Conservation (phyloP, 1,284 basidiomycete genomes). For the Ustilago loliicola region DNA sequence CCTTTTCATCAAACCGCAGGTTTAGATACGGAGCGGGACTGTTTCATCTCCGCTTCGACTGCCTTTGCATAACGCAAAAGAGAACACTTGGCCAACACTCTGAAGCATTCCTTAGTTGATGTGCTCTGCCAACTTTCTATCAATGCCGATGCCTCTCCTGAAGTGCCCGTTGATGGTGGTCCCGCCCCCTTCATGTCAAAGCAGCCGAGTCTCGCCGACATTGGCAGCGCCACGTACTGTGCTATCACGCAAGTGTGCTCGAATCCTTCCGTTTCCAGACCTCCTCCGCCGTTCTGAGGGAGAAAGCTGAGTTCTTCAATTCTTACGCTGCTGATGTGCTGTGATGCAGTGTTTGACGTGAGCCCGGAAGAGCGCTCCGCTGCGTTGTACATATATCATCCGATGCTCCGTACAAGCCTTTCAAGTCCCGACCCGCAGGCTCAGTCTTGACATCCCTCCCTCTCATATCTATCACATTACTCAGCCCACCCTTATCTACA, state of each 20-base stretch:
- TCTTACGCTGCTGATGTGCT: background rate
- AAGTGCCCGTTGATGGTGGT: background rate
- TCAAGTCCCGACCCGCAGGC: slow-evolving; percentile 44
- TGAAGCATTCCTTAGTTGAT: slow-evolving; percentile 1
- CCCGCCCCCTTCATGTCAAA: background rate
- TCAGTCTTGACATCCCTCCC: background rate
- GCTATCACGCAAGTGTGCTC: background rate
- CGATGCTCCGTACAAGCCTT: background rate
- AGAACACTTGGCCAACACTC: background rate
- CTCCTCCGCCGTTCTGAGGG: background rate
- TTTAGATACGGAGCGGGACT: background rate
- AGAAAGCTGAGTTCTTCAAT: background rate
- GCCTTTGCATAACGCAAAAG: background rate
- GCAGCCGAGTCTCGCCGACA: background rate
- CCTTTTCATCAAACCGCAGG: slow-evolving; percentile 2
- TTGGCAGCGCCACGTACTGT: background rate
- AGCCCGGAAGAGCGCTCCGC: background rate
- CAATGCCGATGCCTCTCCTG: background rate
- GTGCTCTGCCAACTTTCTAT: background rate
- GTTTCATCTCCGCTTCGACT: background rate
- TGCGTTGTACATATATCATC: slow-evolving; percentile 12
- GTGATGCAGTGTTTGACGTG: background rate
- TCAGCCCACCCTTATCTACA: background rate
- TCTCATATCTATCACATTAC: slow-evolving; percentile 2
- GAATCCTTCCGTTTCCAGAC: slow-evolving; percentile 1